phyloP scores from a whole-genome alignment of 1,284 basidiomycete species.

The Cutaneotrichosporon sp. region DNA sequence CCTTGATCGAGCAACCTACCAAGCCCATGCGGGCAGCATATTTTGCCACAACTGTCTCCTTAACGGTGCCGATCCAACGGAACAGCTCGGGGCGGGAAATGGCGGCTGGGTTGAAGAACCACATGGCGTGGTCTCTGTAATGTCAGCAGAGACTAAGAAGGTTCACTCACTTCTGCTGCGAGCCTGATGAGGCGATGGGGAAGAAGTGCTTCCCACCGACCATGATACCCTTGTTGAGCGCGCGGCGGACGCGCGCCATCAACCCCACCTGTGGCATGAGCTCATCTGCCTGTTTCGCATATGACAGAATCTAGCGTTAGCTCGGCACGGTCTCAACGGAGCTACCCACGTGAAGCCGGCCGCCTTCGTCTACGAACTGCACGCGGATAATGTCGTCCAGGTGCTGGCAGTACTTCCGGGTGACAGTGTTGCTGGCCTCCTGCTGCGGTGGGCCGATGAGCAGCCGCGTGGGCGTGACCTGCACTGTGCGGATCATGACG shows the following conservation, averaged over 20 bases:
- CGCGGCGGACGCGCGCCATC: conserved; percentile 44
- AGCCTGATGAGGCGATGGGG: conserved; percentile 42
- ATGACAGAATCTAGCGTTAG: conserved; percentile 34
- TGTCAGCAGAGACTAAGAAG: conserved; percentile 6
- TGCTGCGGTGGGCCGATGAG: conserved; percentile 43
- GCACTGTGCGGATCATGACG: conserved; percentile 39
- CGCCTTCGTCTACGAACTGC: conserved; percentile 46
- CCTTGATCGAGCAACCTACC: conserved; percentile 16
- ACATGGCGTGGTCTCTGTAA: conserved; percentile 43
- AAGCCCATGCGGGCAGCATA: conserved; percentile 44
- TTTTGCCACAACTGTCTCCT: conserved; percentile 47
- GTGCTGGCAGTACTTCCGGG: conserved; percentile 33
- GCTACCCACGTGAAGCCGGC: conserved; percentile 32
- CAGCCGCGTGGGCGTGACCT: conserved; percentile 46
- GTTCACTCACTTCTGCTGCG: conserved; percentile 40
- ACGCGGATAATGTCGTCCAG: conserved; percentile 46
- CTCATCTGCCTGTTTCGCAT: conserved; percentile 32
- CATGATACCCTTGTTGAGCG: conserved; percentile 39
- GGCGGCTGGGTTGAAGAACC: conserved; percentile 40
- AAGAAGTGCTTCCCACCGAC: conserved; percentile 37
- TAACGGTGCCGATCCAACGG: conserved; percentile 40
- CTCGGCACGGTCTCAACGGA: conserved; percentile 4
- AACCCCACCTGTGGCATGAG: conserved; percentile 31
- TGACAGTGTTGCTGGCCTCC: conserved; percentile 47
- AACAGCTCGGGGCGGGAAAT: conserved; percentile 35